These are phyloP conservation scores for Exsudoporus frostii DNA, from an alignment of 768 basidiomycete genomes.

Conservation along the genomic window DNA sequence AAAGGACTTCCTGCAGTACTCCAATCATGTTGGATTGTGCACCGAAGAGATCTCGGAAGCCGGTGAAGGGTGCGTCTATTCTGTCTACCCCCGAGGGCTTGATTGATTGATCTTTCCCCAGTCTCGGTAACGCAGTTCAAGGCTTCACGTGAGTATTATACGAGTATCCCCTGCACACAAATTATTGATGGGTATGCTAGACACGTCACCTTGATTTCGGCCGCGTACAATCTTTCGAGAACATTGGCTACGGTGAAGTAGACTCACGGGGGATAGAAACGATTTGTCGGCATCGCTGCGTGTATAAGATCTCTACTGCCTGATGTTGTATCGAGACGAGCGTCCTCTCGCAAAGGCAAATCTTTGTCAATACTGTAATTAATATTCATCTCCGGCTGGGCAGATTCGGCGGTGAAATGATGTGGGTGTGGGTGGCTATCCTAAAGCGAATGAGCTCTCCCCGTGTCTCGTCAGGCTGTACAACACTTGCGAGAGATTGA, in stretches of 20 bases:
- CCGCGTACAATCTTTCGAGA: conserved; percentile 78
- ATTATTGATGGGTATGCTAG: conserved; percentile 32
- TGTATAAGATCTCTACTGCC: background rate
- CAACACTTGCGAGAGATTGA: too few relatives aligned
- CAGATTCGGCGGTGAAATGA: too few relatives aligned
- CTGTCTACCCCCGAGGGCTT: background rate
- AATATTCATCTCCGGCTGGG: too few relatives aligned
- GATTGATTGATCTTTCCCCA: conserved; percentile 25
- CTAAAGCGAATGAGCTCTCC: too few relatives aligned
- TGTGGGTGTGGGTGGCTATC: too few relatives aligned
- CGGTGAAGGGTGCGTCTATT: conserved; percentile 65
- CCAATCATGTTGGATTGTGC: conserved; percentile 85
- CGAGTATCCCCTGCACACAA: background rate
- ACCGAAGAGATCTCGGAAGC: conserved; percentile 84
- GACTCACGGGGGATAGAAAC: background rate
- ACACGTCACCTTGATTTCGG: conserved; percentile 82
- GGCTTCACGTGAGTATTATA: conserved; percentile 72
- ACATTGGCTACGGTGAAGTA: conserved; percentile 36
- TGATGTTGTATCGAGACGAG: background rate
- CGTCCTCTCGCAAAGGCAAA: too few relatives aligned
- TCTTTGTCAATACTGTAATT: too few relatives aligned
- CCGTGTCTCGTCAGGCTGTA: too few relatives aligned
- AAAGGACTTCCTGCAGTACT: conserved; percentile 75
- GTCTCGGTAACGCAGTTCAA: conserved; percentile 84
- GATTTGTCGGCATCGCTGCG: background rate